phyloP scores from a whole-genome alignment of 805 yeast species.

The Hanseniaspora clermontiae region DNA sequence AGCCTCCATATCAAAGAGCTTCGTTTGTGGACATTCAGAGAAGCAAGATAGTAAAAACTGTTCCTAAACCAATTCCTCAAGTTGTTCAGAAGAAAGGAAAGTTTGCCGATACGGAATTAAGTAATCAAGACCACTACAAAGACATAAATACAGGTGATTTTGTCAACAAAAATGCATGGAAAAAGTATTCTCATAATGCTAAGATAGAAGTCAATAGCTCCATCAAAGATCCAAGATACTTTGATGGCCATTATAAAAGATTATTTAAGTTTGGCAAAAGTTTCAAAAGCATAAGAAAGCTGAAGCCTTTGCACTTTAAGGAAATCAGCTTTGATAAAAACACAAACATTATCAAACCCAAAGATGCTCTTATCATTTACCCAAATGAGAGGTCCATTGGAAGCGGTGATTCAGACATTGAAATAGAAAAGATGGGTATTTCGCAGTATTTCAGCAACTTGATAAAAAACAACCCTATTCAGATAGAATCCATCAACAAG shows the following conservation, averaged over 20 bases:
- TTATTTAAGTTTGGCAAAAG: not conserved
- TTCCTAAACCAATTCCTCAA: not conserved
- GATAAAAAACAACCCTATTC: not conserved
- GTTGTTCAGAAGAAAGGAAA: not conserved
- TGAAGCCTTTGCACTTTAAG: not conserved
- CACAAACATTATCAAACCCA: not conserved
- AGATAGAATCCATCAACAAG: not conserved
- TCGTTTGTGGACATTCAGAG: conserved; percentile 2
- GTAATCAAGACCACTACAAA: conserved; percentile 8
- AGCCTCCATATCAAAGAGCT: conserved; percentile 3
- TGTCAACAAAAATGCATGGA: not conserved
- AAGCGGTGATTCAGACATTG: conserved; percentile 4
- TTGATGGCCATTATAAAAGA: not conserved
- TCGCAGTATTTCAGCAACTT: not conserved
- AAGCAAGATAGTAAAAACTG: not conserved
- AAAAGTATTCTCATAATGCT: not conserved
- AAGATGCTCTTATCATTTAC: not conserved
- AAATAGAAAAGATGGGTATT: not conserved
- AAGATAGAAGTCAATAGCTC: not conserved
- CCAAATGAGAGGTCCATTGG: not conserved
- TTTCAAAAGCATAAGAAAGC: not conserved
- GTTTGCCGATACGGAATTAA: not conserved
- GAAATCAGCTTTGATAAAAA: not conserved
- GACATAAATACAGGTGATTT: not conserved
- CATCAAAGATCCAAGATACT: not conserved